Conservation (phyloP, 2,329 filamentous ascomycete species). For the Thielaviopsis euricoi region DNA sequence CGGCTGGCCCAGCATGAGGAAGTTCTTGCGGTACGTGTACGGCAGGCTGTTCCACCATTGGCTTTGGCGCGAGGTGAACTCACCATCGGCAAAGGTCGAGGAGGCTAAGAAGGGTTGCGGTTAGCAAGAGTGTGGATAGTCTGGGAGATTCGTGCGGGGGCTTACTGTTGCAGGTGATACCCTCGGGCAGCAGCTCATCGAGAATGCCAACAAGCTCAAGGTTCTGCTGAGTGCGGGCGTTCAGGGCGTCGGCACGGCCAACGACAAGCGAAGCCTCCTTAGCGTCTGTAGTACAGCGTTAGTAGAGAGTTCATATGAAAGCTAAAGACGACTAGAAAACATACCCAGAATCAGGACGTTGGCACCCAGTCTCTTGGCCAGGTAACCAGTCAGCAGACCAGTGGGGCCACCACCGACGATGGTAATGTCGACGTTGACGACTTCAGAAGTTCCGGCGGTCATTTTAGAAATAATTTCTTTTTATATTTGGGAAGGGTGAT, state of each 20-base stretch:
- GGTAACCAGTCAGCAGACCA: conserved; percentile 27
- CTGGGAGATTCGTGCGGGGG: background rate
- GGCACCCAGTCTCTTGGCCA: conserved; percentile 25
- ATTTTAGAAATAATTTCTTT: too few relatives aligned
- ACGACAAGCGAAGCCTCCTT: conserved; percentile 24
- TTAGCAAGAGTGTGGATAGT: background rate
- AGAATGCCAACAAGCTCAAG: conserved; percentile 28
- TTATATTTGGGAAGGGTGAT: too few relatives aligned
- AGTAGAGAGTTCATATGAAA: background rate
- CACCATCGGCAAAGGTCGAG: conserved; percentile 28
- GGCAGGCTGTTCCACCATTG: conserved; percentile 31
- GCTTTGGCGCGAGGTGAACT: conserved; percentile 30
- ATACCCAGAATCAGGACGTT: conserved; percentile 24
- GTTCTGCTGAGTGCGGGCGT: conserved; percentile 31
- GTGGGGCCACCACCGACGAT: conserved; percentile 28
- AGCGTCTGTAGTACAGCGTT: conserved; percentile 18
- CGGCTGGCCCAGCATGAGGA: conserved; percentile 33
- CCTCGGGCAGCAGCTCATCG: conserved; percentile 24
- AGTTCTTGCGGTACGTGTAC: conserved; percentile 29
- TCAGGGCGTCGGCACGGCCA: conserved; percentile 31
- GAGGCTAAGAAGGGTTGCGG: conserved; percentile 21
- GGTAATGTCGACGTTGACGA: conserved; percentile 18
- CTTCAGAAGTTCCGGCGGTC: background rate
- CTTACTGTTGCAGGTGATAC: conserved; percentile 33
- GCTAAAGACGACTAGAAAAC: background rate